Evolutionary conservation across 2,329 filamentous ascomycete genomes (phyloP).

Genomic region (Scolecobasidium constrictum): DNA sequence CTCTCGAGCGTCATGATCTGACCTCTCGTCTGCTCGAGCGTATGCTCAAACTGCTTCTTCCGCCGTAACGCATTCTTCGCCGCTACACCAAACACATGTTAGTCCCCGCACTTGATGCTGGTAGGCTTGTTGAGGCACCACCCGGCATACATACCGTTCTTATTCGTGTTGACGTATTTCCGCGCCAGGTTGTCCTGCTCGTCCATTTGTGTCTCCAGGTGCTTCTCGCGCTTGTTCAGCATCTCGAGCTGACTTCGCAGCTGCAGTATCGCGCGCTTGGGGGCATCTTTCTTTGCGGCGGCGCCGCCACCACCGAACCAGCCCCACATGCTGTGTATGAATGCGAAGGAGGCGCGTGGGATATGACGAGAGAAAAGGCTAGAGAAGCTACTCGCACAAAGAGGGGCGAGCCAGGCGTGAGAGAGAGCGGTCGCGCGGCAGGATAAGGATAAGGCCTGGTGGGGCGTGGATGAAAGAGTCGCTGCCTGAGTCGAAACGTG

Average conservation of each 20-base stretch:
- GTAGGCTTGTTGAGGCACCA: too few species aligned
- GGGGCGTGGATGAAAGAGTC: too few species aligned
- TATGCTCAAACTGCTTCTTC: conserved; percentile 91
- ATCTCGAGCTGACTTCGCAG: conserved; percentile 88
- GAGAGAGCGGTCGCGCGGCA: not conserved
- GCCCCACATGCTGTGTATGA: conserved; percentile 29
- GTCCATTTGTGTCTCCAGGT: conserved; percentile 82
- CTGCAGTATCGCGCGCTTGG: conserved; percentile 91
- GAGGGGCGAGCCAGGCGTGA: not conserved
- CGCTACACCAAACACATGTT: conserved; percentile 38
- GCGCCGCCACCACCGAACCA: conserved; percentile 89
- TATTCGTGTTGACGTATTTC: conserved; percentile 83
- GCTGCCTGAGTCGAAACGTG: too few species aligned
- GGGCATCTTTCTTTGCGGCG: conserved; percentile 82
- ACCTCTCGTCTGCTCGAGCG: conserved; percentile 76
- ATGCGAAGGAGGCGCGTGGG: not conserved
- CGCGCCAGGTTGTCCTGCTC: conserved; percentile 82
- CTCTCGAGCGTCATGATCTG: conserved; percentile 90
- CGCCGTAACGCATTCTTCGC: conserved; percentile 82
- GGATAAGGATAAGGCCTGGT: too few species aligned
- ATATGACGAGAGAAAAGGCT: not conserved
- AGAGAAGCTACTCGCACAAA: not conserved
- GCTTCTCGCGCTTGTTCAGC: conserved; percentile 91
- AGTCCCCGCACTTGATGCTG: too few species aligned
- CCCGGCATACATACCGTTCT: conserved; percentile 60